These are phyloP conservation scores for Cyclostephanos tholiformis DNA, from an alignment of 108 stramenopile genomes.

Conservation along the genomic window DNA sequence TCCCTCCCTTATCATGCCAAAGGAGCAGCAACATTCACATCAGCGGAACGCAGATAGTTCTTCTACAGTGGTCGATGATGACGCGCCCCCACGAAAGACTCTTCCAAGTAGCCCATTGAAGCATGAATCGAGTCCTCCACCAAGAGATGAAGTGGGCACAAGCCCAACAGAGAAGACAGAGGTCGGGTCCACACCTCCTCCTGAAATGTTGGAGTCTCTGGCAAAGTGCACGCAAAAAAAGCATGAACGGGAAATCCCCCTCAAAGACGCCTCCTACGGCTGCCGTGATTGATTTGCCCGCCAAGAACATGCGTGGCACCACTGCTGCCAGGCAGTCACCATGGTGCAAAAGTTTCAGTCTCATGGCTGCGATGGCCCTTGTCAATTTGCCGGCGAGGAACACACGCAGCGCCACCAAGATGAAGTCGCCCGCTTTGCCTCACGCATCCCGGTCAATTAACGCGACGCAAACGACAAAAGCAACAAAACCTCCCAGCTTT, in stretches of 20 bases:
- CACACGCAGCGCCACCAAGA: too few relatives aligned
- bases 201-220: constrained; percentile 54
- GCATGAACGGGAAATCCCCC: constrained; percentile 6
- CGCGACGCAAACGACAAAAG: neutral
- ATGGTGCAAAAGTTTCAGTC: constrained; percentile 12
- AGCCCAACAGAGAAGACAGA: neutral
- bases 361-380: neutral
- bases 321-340: constrained; percentile 10
- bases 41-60: constrained; percentile 7
- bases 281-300: constrained; percentile 41
- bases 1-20: constrained; percentile 13
- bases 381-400: too few relatives aligned
- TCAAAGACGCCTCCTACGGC: constrained; percentile 12
- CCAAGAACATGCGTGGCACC: constrained; percentile 21
- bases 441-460: neutral
- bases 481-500: neutral
- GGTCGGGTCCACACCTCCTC: neutral
- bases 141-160: constrained; percentile 15
- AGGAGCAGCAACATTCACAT: neutral
- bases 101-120: neutral
- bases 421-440: neutral
- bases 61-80: neutral
- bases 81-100: constrained; percentile 11
- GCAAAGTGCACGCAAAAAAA: constrained; percentile 59
- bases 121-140: constrained; percentile 24